Conservation (phyloP, 208 protist genomes). For the Crithidia thermophila region DNA sequence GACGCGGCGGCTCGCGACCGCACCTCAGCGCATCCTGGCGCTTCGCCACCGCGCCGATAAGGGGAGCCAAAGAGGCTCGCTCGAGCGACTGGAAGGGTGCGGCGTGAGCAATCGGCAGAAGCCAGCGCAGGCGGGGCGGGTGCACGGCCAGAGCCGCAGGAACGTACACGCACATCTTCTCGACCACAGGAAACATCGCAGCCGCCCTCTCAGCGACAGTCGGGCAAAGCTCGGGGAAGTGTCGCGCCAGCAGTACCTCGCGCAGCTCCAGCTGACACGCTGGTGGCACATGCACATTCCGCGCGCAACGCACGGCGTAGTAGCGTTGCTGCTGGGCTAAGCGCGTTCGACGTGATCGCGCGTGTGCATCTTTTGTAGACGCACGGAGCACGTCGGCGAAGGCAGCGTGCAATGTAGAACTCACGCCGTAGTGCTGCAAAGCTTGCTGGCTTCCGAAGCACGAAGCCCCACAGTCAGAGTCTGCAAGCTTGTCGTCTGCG, state of each 20-base stretch:
- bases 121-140: constrained; percentile 53
- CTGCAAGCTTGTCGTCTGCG: too few relatives aligned
- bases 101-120: constrained; percentile 40
- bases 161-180: constrained; percentile 65
- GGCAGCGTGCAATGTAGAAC: neutral
- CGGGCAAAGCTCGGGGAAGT: constrained; percentile 36
- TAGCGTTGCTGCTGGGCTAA: constrained; percentile 30
- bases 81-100: constrained; percentile 28
- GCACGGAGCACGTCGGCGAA: constrained; percentile 1
- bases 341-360: neutral
- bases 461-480: too few relatives aligned
- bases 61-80: constrained; percentile 33
- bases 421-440: neutral
- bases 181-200: constrained; percentile 46
- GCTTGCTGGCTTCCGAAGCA: too few relatives aligned
- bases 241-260: constrained; percentile 3
- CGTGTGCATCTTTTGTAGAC: neutral
- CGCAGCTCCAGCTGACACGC: constrained; percentile 1
- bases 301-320: constrained; percentile 15
- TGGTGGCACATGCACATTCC: constrained; percentile 13
- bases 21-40: constrained; percentile 2
- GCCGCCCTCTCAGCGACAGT: constrained; percentile 40
- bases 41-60: constrained; percentile 37
- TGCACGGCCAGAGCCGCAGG: constrained; percentile 38
- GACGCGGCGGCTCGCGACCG: constrained; percentile 9